Base-by-base conservation (phyloP, 2,329 filamentous ascomycete species). In the Aspergillus cejpii region DNA sequence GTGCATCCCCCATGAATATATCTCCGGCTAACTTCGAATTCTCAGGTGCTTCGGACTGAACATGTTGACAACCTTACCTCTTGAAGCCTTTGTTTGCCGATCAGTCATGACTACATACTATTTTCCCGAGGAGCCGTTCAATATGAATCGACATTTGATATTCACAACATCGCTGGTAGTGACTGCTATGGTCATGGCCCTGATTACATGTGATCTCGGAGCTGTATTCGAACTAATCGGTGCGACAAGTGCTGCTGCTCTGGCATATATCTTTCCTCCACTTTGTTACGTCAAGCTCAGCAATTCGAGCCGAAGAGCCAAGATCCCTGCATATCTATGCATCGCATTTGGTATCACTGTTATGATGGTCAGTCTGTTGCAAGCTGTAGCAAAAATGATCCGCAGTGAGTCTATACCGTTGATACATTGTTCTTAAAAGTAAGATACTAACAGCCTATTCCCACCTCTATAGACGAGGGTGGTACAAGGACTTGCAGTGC, bases 51-150 rank as follows among this genome's bases (percentile, higher is more conserved):
- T 98, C 63, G 92, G 92, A 1, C 78, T 98, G 54, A 98, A 98
- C 75, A 98, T 98, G 92, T 81, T 98, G 59, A 96, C 92, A 11
- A 97, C 92, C 1, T 75, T 98, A 27, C 92, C 92, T 0, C 83
- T 98, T 48, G 92, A 98, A 74, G 90, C 89, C 12, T 98, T 98
- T 66, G 92, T 98, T 43, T 98, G 92, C 68, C 81, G 92, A 60
- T 92, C 96, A 68, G 90, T 96, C 52, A 94, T 96, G 87, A 79
- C 87, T 55, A 89, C 87, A 52, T 96, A 94, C 62, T 85, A 78
- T 65, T 84, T 82, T 54, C 77, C 80, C 1, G 71, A 77, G 46
- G 78, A 87, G 55, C 84, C 85, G 0, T 94, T 90, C 71, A 83
- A 89, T 64, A 80, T 88, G 57, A 83, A 83, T 51, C 81, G 89